Evolutionary conservation across 73 alveolate species (phyloP).

Genomic region (Halteria grandinella): DNA sequence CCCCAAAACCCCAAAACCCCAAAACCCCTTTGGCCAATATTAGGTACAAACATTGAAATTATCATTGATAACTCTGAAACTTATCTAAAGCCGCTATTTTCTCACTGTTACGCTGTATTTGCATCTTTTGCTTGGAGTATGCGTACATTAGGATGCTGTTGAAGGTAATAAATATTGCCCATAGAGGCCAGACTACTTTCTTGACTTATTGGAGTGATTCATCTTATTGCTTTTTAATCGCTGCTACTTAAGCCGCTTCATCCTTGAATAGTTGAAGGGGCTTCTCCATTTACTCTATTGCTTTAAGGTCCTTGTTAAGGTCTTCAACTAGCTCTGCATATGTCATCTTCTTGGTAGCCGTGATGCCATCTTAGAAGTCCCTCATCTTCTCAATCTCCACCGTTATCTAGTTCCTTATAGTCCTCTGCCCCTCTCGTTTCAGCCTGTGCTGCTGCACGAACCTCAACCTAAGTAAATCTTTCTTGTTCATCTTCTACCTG

Average conservation of each 20-base stretch:
- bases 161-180: conserved; percentile 10
- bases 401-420: conserved; percentile 4
- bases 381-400: conserved; percentile 3
- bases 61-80: conserved; percentile 3
- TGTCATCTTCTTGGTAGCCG: background rate
- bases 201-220: conserved; percentile 23
- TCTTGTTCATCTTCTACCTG: conserved; percentile 31
- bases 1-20: conserved; percentile 45
- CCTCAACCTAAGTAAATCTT: conserved; percentile 61
- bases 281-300: conserved; percentile 22
- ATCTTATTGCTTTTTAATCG: conserved; percentile 33
- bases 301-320: conserved; percentile 51
- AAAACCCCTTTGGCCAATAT: background rate
- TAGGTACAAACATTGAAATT: background rate
- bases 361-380: conserved; percentile 50
- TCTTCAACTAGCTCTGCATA: conserved; percentile 61
- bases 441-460: conserved; percentile 47
- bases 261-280: conserved; percentile 52
- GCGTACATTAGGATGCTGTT: conserved; percentile 38
- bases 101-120: background rate
- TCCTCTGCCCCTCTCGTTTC: background rate
- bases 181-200: conserved; percentile 43
- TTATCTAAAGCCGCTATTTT: conserved; percentile 12
- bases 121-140: conserved; percentile 41
- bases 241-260: conserved; percentile 6